Base-by-base conservation (phyloP, 805 yeast species). In the Kluyveromyces siamensis region DNA sequence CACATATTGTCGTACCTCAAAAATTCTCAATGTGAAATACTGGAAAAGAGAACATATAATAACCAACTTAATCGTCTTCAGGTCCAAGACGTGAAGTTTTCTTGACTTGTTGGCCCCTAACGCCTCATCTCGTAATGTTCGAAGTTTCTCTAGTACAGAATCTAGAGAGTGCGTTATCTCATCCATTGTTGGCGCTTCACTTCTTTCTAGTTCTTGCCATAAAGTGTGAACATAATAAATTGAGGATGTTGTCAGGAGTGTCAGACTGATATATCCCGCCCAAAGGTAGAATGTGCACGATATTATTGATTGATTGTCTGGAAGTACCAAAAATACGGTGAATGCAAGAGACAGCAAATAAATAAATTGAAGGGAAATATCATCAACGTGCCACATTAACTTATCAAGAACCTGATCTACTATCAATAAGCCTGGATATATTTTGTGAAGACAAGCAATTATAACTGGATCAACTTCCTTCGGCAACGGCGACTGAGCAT, bases 111-210 rank as follows among this genome's bases (percentile, higher is more conserved):
- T 18, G 14, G 39, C 18, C 10, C 44, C 45, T 13, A 52, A 35
- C 14, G 40, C 48, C 40, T 64, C 63, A 4, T 47, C 27, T 19
- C 56, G 52, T 27, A 64, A 41, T 13, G 54, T 52, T 6, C 52
- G 53, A 11, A 65, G 45, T 49, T 65, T 65, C 40, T 55, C 55
- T 14, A 47, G 37, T 10, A 65, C 59, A 14, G 58, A 57, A 35
- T 59, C 62, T 30, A 61, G 39, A 14, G 56, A 41, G 11, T 56
- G 50, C 9, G 58, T 55, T 25, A 65, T 58, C 40, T 65, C 68
- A 35, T 65, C 69, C 41, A 62, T 37, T 9, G 67, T 65, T 27
- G 69, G 69, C 4, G 66, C 58, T 39, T 65, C 69, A 7, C 51
- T 49, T 8, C 43, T 47, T 27, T 42, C 43, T 17, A 61, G 41